Evolutionary conservation across 208 protist genomes (phyloP), one percentile per base, ranked within the genome.

Genomic region (Blastocrithidia nonstop): DNA sequence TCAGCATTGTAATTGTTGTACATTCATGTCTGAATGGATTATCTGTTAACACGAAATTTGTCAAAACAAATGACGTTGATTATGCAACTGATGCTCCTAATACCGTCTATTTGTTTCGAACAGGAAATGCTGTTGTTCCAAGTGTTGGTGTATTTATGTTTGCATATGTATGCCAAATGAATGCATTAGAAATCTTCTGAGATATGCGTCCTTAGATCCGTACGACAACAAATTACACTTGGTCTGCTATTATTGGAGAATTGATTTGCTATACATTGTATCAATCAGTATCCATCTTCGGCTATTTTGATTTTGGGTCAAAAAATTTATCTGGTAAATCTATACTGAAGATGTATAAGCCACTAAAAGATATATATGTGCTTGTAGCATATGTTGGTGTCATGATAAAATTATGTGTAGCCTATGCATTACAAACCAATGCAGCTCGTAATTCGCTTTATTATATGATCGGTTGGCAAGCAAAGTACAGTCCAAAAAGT

Each of bases 241-340:
- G 61, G 35, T 35, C 56, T 20, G 50, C 63, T 16, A 31, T 44
- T 17, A 50, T 82, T 21, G 70, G 60, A 21, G 66, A 83, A 57
- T n/a, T 64, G 26, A 37, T 87, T 23, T 78, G 62, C 44, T 54
- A 51, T 22, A 50, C 45, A 6, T 44, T 88, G 6, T 83, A 83
- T 60, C 41, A 76, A 35, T 16, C 61, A 7, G 54, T 75, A 17
- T 56, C 42, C 20, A 45, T 83, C 22, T 76, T 81, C 36, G 77
- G 72, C 7, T 80, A 81, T 55, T 51, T 77, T 33, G 69, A 83
- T 45, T 88, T 88, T 58, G 66, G 57, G 25, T 40, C 32, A n/a
- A n/a, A n/a, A n/a, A n/a, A n/a, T n/a, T n/a, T n/a, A n/a, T n/a
- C n/a, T n/a, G n/a, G n/a, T n/a, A 71, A 63, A 15, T 72, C 66